These are phyloP conservation scores for Neofusicoccum cordaticola DNA, from an alignment of 2,329 filamentous ascomycete genomes.

Conservation along the genomic window DNA sequence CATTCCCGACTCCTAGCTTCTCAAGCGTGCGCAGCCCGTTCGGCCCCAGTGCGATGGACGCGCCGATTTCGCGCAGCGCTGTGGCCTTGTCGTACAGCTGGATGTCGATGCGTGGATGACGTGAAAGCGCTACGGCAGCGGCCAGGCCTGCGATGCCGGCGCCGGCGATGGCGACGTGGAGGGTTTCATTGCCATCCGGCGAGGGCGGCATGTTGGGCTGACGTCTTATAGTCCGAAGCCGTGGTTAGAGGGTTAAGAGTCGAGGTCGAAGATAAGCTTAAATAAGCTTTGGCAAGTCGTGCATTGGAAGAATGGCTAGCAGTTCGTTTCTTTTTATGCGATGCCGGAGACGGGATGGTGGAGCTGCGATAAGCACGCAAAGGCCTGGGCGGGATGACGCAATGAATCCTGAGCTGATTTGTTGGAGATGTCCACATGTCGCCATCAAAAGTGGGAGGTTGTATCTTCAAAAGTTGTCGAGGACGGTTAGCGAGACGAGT, in stretches of 20 bases:
- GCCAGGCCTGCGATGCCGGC: conserved; percentile 41
- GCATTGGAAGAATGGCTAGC: neutral
- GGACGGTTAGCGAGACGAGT: conserved; percentile 54
- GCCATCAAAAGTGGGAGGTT: conserved; percentile 28
- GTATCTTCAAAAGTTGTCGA: conserved; percentile 57
- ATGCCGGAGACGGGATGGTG: neutral
- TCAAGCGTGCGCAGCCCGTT: conserved; percentile 29
- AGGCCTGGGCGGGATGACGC: conserved; percentile 9
- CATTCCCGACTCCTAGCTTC: conserved; percentile 33
- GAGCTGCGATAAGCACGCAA: conserved; percentile 5
- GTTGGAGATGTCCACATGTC: neutral
- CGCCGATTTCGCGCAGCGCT: conserved; percentile 37
- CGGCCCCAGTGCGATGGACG: conserved; percentile 38
- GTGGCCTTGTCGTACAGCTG: conserved; percentile 36
- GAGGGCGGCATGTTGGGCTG: neutral
- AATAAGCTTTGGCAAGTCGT: neutral
- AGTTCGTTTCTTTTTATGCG: neutral
- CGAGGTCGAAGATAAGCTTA: neutral
- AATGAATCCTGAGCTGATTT: conserved; percentile 5
- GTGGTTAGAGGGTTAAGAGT: neutral
- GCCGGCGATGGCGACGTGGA: conserved; percentile 35
- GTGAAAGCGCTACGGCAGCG: conserved; percentile 34
- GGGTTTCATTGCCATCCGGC: neutral
- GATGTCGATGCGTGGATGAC: conserved; percentile 31
- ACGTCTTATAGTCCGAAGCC: neutral